These are phyloP conservation scores for Candida coquimbonensis DNA, from an alignment of 805 yeast species.

Conservation along the genomic window DNA sequence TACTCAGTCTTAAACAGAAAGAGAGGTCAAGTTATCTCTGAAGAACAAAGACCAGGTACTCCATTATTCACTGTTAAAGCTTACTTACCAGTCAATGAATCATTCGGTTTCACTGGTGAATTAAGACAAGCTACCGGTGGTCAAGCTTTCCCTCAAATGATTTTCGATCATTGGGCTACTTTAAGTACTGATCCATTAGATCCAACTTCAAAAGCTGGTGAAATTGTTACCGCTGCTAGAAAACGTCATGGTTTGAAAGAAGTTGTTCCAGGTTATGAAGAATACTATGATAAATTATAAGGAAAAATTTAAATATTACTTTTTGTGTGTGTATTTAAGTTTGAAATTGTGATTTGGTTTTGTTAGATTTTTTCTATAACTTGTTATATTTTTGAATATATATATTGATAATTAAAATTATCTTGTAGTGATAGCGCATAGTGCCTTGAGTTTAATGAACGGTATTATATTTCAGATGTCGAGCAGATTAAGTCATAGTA, in stretches of 20 bases:
- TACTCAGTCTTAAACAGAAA: constrained; percentile 98
- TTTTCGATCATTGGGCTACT: constrained; percentile 97
- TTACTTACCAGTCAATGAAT: constrained; percentile 99
- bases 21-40: constrained; percentile 99
- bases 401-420: constrained; percentile 2
- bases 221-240: constrained; percentile 63
- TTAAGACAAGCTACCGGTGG: constrained; percentile 99
- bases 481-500: too few relatives aligned
- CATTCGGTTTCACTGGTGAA: constrained; percentile 99
- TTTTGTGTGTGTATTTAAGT: background rate
- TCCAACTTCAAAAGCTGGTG: constrained; percentile 67
- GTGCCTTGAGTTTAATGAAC: too few relatives aligned
- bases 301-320: constrained; percentile 1
- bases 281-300: constrained; percentile 91
- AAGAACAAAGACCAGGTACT: constrained; percentile 99
- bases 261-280: constrained; percentile 98
- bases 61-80: constrained; percentile 99
- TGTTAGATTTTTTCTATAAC: background rate
- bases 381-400: background rate
- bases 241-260: constrained; percentile 97
- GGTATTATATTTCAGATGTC: too few relatives aligned
- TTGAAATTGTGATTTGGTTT: constrained; percentile 1
- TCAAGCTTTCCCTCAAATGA: constrained; percentile 99
- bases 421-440: too few relatives aligned
- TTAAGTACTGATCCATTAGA: constrained; percentile 91